Conservation (phyloP, 148 eudicot genomes). For the Amaranthus hypochondriacus region DNA sequence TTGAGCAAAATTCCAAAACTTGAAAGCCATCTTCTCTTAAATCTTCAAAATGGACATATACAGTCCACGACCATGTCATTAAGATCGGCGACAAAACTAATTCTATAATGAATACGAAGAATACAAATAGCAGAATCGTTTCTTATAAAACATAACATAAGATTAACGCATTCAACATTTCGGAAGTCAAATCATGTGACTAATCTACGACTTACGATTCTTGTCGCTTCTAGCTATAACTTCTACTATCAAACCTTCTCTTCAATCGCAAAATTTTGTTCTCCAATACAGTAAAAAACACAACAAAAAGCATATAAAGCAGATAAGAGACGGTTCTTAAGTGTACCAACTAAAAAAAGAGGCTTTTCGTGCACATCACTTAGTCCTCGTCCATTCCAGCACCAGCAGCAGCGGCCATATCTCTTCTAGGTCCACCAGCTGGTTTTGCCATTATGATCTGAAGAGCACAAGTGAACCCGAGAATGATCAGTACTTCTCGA, state of each 20-base stretch:
- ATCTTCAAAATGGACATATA: too few relatives aligned
- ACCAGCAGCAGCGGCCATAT: slow-evolving; percentile 50
- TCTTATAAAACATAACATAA: too few relatives aligned
- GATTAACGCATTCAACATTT: too few relatives aligned
- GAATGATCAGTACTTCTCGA: neutral
- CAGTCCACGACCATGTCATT: too few relatives aligned
- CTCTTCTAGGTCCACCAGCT: slow-evolving; percentile 90
- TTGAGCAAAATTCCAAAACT: too few relatives aligned
- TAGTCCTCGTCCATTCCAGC: slow-evolving; percentile 89
- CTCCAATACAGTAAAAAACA: slow-evolving; percentile 10
- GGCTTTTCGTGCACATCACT: neutral
- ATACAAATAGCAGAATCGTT: too few relatives aligned
- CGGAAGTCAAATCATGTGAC: too few relatives aligned
- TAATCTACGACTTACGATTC: too few relatives aligned
- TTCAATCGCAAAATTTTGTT: slow-evolving; percentile 21
- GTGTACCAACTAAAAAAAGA: neutral
- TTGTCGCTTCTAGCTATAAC: neutral
- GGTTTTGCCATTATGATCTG: slow-evolving; percentile 97
- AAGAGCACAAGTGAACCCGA: slow-evolving; percentile 9
- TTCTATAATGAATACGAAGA: too few relatives aligned
- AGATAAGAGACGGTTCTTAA: neutral
- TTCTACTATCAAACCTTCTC: slow-evolving; percentile 4
- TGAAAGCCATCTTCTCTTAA: too few relatives aligned
- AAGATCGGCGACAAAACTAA: too few relatives aligned
- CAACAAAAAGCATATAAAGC: neutral